These are phyloP conservation scores for Vickermania spadyakhi DNA, from an alignment of 208 protist genomes.

Conservation along the genomic window DNA sequence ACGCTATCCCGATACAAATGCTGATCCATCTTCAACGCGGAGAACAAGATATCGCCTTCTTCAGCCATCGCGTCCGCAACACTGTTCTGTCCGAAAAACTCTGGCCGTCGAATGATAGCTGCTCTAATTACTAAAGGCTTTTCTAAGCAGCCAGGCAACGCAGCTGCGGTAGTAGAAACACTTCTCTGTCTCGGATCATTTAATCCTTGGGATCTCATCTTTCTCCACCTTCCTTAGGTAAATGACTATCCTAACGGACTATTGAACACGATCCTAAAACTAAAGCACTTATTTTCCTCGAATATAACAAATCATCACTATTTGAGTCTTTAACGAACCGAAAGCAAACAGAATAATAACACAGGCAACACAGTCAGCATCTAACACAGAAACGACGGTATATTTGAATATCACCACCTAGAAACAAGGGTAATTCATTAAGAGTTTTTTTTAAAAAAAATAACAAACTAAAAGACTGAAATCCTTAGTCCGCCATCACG, in stretches of 20 bases:
- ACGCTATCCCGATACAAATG: no score
- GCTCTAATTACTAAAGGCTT: constrained; percentile 47
- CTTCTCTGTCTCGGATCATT: no score
- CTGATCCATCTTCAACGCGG: neutral
- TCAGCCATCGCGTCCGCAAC: constrained; percentile 30
- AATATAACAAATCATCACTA: no score
- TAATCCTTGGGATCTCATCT: no score
- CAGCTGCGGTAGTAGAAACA: neutral
- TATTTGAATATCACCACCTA: neutral
- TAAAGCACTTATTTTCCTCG: no score
- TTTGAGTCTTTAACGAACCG: no score
- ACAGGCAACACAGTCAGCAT: neutral
- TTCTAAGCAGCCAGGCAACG: constrained; percentile 13
- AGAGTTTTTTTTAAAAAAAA: neutral
- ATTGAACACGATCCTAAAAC: no score
- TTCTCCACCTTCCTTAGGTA: no score
- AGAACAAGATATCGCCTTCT: constrained; percentile 59
- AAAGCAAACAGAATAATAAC: neutral
- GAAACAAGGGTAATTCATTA: neutral
- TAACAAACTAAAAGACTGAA: neutral
- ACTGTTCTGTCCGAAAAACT: constrained; percentile 15
- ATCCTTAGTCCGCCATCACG: constrained; percentile 29
- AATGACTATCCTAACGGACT: neutral
- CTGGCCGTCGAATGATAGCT: constrained; percentile 35
- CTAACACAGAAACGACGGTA: neutral